A percentile compares a stretch with the other conserved stretches of the same genome.
Conservation (phyloP, 257 asterid species). For the Ocimum tenuiflorum region DNA sequence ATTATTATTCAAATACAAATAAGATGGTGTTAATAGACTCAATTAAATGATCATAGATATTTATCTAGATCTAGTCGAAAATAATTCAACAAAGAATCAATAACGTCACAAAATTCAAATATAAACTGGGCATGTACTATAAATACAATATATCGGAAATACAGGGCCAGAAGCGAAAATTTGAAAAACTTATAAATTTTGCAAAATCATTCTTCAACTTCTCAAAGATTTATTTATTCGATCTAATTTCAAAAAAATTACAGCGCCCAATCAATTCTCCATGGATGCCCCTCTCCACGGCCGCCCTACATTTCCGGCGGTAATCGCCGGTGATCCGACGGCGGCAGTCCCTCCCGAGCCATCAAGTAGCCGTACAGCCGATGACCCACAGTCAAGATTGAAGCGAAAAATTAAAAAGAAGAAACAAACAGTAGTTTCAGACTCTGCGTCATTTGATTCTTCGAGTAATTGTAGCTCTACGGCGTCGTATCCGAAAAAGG, state of each 20-base stretch:
- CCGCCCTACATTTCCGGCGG: no score
- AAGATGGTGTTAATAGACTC: no score
- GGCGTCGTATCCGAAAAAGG: constrained; percentile 34
- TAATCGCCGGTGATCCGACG: constrained; percentile 23
- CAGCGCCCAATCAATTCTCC: constrained; percentile 21
- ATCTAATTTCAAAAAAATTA: background rate
- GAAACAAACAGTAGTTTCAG: constrained; percentile 21
- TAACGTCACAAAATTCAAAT: constrained; percentile 2
- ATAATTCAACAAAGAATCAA: background rate
- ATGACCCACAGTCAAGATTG: constrained; percentile 6
- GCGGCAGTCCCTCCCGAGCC: constrained; percentile 25
- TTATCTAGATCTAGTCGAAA: background rate
- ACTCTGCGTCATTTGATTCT: constrained; percentile 36
- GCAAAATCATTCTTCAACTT: background rate
- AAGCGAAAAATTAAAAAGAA: constrained; percentile 33
- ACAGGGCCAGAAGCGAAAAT: background rate
- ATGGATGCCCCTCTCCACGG: constrained; percentile 38
- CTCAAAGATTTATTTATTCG: background rate
- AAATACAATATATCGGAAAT: background rate
- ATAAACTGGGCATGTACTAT: background rate
- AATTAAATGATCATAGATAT: background rate
- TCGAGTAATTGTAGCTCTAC: constrained; percentile 33
- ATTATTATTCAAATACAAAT: no score
- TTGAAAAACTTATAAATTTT: background rate
- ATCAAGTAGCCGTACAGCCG: constrained; percentile 16